Conservation (phyloP, 331 rosid genomes). For the Quercus phellos region DNA sequence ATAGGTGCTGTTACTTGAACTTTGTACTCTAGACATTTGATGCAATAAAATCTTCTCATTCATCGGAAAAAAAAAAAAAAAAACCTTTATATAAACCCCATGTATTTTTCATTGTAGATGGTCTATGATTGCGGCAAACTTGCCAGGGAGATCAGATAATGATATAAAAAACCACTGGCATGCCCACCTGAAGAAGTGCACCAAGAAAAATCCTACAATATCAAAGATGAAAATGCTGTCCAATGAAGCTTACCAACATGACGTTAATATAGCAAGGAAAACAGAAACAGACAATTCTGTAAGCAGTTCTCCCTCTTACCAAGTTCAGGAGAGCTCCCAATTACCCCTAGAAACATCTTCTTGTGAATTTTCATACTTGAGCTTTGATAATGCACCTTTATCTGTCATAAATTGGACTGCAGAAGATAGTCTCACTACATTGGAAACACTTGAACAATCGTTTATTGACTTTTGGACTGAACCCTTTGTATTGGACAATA, state of each 20-base stretch:
- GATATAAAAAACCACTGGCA: constrained; percentile 84
- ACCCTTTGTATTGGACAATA: constrained; percentile 34
- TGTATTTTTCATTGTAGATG: constrained; percentile 35
- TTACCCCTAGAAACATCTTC: constrained; percentile 6
- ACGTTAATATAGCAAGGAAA: no score
- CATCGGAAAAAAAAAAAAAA: no score
- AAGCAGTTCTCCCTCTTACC: background rate
- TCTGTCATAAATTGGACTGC: background rate
- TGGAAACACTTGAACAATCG: constrained; percentile 10
- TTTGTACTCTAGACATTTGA: no score
- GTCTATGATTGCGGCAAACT: constrained; percentile 52
- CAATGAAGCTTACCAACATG: background rate
- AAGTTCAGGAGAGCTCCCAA: background rate
- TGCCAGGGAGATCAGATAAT: constrained; percentile 71
- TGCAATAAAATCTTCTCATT: no score
- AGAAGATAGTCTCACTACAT: constrained; percentile 9
- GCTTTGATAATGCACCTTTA: background rate
- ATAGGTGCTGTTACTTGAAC: background rate
- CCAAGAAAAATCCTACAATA: background rate
- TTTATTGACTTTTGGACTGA: constrained; percentile 41
- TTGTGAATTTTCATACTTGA: constrained; percentile 17
- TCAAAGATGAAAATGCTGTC: background rate
- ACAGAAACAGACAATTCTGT: no score
- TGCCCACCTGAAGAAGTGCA: constrained; percentile 42
- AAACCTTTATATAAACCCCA: background rate